Conservation (phyloP, 2,329 filamentous ascomycete genomes). For the Talaromyces amestolkiae region DNA sequence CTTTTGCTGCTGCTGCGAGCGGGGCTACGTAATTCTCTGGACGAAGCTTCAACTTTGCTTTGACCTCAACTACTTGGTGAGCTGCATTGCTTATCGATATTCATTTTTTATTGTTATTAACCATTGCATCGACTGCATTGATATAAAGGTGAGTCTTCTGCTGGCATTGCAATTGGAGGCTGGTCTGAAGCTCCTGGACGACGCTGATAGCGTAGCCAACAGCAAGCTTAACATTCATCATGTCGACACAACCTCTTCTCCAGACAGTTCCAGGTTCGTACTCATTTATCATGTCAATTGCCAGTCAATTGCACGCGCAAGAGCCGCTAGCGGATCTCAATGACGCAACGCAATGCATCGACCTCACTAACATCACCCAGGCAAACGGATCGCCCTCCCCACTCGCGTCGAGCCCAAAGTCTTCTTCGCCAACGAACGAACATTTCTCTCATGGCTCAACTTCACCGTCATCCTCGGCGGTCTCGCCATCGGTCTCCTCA, state of each 20-base stretch:
- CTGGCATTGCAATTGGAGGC: neutral
- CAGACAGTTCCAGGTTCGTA: slow-evolving; percentile 84
- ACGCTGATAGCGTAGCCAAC: neutral
- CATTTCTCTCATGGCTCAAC: slow-evolving; percentile 99
- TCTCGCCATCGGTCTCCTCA: slow-evolving; percentile 92
- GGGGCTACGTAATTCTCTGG: slow-evolving; percentile 12
- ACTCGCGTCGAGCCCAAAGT: slow-evolving; percentile 98
- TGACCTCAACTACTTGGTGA: neutral
- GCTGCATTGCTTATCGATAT: neutral
- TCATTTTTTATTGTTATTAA: neutral
- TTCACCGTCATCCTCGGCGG: slow-evolving; percentile 98
- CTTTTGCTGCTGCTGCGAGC: slow-evolving; percentile 4
- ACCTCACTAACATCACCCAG: slow-evolving; percentile 47
- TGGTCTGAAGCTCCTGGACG: neutral
- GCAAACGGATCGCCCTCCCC: slow-evolving; percentile 96
- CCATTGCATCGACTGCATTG: neutral
- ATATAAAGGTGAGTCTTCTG: neutral
- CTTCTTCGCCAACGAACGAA: slow-evolving; percentile 99
- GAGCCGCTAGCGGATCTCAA: neutral
- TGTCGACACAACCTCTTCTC: slow-evolving; percentile 96
- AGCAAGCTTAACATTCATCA: slow-evolving; percentile 37
- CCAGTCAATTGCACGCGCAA: neutral
- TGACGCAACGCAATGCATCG: neutral
- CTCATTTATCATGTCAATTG: neutral
- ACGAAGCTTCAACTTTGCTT: neutral